Evolutionary conservation across 2,329 filamentous ascomycete species (phyloP).

Genomic region (Grosmannia huntii): DNA sequence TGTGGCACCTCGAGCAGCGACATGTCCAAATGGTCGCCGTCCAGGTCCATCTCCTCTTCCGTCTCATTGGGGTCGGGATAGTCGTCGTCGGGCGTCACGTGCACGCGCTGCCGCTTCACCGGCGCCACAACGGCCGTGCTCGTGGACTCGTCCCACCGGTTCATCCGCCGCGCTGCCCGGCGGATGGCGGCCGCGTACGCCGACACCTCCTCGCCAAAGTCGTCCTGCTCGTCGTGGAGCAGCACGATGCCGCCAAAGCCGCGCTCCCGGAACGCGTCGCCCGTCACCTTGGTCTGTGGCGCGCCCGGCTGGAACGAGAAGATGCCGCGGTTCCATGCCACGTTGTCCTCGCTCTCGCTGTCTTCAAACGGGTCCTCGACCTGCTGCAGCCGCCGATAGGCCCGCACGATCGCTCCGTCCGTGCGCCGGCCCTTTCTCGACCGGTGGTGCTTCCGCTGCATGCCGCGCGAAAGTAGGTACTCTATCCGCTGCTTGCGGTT

Average conservation of each 20-base stretch:
- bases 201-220: constrained; percentile 63
- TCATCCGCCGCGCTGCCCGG: constrained; percentile 50
- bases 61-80: constrained; percentile 20
- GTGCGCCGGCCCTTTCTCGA: constrained; percentile 48
- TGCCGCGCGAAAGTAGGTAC: constrained; percentile 63
- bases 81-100: constrained; percentile 14
- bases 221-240: constrained; percentile 49
- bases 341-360: constrained; percentile 45
- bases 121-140: constrained; percentile 30
- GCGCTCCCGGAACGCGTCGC: constrained; percentile 35
- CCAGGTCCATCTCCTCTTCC: constrained; percentile 17
- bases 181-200: constrained; percentile 54
- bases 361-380: constrained; percentile 45
- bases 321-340: constrained; percentile 16
- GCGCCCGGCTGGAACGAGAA: constrained; percentile 10
- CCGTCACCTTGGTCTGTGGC: constrained; percentile 11
- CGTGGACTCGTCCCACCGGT: constrained; percentile 51
- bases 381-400: constrained; percentile 49
- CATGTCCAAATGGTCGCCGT: constrained; percentile 14
- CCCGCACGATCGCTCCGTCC: constrained; percentile 54
- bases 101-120: constrained; percentile 26
- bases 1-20: not conserved
- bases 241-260: constrained; percentile 53
- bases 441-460: constrained; percentile 52
- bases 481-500: constrained; percentile 71